Evolutionary conservation across 208 protist genomes (phyloP).

Genomic region (Leishmania turanica): DNA sequence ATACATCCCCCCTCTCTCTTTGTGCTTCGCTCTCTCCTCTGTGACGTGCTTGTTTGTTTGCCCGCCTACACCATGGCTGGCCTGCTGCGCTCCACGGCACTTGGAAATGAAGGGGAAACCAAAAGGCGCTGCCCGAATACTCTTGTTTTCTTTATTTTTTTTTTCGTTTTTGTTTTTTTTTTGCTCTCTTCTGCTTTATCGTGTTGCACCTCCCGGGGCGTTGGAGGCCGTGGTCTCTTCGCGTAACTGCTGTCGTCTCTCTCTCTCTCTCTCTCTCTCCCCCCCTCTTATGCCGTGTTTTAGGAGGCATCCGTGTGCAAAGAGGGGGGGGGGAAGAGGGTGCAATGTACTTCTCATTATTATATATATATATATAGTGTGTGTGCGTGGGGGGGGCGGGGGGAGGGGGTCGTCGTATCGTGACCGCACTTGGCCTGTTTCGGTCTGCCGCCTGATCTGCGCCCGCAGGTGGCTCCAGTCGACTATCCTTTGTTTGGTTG

Average conservation of each 20-base stretch:
- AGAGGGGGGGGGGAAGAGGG: not conserved
- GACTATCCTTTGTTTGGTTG: not conserved
- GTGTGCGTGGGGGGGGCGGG: not conserved
- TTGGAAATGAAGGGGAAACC: not conserved
- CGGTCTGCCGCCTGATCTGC: not conserved
- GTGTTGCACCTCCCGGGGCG: not conserved
- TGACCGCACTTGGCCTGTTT: not conserved
- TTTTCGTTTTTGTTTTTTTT: not conserved
- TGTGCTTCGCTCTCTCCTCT: not conserved
- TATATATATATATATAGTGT: not conserved
- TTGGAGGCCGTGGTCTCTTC: not conserved
- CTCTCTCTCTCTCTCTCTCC: not conserved
- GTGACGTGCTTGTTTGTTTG: not conserved
- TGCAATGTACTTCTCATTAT: not conserved
- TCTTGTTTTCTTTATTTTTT: too few species aligned
- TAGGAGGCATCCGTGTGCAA: not conserved
- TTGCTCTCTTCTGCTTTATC: not conserved
- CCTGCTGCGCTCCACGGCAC: not conserved
- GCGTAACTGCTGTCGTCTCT: not conserved
- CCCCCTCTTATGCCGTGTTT: not conserved
- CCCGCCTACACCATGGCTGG: not conserved
- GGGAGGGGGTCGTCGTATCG: not conserved
- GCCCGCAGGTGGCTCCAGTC: not conserved
- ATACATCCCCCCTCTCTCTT: not conserved
- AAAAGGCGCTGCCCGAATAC: not conserved